Base-by-base conservation (phyloP, 495 filamentous ascomycete genomes). In the Rhypophila decipiens region DNA sequence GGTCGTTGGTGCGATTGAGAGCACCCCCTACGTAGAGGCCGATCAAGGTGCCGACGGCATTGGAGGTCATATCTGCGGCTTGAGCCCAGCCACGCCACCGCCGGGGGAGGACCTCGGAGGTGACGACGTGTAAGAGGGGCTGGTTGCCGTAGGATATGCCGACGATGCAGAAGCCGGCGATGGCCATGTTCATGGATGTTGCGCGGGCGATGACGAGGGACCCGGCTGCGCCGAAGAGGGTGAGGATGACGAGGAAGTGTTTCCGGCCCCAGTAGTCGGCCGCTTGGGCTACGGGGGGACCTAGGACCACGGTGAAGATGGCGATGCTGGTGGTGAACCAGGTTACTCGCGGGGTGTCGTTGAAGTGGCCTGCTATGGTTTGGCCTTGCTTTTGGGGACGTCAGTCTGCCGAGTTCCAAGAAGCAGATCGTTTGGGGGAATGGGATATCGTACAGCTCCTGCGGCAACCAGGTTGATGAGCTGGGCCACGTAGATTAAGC, bases 241-340 rank as follows among this genome's bases (percentile, higher is more conserved):
- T 65, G 7, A 60, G 50, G 38, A 60, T 42, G 19, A 70, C 57
- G 20, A 70, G 52, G 31, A 67, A 60, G 49, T 50, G 65, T 49
- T 58, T 59, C 4, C 67, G 58, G 3, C 63, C 60, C 67, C 67
- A 70, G 44, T 64, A 65, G 38, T 70, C 67, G 33, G 61, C 56
- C 0, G 65, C 65, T 38, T 70, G 67, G 3, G 63, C 61, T 8
- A 64, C 49, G 36, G 57, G 53, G 29, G 63, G 61, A 9, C 56
- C 50, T 4, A 64, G 48, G 12, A 64, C 59, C 15, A 59, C 55
- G 1, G 61, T 63, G 11, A 66, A 33, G 37, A 68, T 66, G 39
- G 56, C 51, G 39, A 66, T 47, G 36, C 50, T 24, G 3, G 56
- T 44, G 8, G 56, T 44, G 39, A 66, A 56, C 63, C 65, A 68